phyloP scores from a whole-genome alignment of 169 alveolate species.

The Plasmodium coatneyi region DNA sequence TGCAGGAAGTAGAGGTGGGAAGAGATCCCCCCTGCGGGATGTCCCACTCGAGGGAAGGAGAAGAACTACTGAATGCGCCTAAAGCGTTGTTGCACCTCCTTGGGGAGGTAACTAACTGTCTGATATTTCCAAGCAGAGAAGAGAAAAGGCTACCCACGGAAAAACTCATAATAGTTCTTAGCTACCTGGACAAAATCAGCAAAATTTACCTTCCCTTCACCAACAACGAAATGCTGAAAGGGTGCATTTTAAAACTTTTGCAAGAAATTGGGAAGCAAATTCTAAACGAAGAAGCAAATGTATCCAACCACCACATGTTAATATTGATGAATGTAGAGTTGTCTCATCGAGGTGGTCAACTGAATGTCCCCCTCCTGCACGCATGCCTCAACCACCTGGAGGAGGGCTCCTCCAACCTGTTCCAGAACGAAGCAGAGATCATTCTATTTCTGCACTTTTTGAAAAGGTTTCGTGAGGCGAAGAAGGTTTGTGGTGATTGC shows the following conservation, averaged over 20 bases:
- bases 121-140: neutral
- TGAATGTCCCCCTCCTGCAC: neutral
- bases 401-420: neutral
- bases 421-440: constrained; percentile 17
- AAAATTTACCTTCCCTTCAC: constrained; percentile 5
- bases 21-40: neutral
- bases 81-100: neutral
- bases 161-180: constrained; percentile 19
- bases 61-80: neutral
- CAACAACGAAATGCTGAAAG: neutral
- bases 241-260: neutral
- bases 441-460: constrained; percentile 6
- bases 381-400: neutral
- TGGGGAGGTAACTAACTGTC: neutral
- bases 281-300: neutral
- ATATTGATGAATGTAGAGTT: constrained; percentile 27
- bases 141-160: neutral
- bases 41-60: neutral
- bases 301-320: neutral
- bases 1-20: neutral
- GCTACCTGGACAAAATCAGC: constrained; percentile 22
- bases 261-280: neutral
- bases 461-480: neutral
- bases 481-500: neutral
- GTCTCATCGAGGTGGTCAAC: neutral